Conservation (phyloP, 2,329 filamentous ascomycete species). For the Zalaria obscura region DNA sequence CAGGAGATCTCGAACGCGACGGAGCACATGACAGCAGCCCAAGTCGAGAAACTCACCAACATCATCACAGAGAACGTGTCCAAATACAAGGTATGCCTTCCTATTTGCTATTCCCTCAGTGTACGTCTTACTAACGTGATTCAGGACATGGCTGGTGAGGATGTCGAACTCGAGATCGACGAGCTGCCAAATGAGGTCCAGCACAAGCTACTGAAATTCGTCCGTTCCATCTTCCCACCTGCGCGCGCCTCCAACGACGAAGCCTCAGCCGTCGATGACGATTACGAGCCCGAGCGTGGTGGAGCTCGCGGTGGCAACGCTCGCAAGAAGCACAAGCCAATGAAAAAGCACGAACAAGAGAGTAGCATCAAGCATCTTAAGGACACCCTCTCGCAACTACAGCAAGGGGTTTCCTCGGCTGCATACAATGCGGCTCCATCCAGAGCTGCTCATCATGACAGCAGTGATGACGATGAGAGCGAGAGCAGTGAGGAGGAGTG, state of each 20-base stretch:
- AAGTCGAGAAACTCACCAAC: constrained; percentile 66
- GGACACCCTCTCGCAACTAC: constrained; percentile 34
- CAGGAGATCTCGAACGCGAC: constrained; percentile 57
- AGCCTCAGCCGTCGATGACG: constrained; percentile 30
- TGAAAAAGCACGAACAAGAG: constrained; percentile 60
- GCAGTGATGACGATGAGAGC: constrained; percentile 36
- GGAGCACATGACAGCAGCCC: constrained; percentile 54
- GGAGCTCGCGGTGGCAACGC: constrained; percentile 30
- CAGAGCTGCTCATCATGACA: constrained; percentile 12
- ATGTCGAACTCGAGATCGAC: constrained; percentile 53
- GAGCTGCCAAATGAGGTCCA: constrained; percentile 40
- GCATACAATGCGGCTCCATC: constrained; percentile 1
- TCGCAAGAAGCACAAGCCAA: constrained; percentile 62
- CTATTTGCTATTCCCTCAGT: constrained; percentile 5
- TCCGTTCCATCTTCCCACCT: constrained; percentile 26
- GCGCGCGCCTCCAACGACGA: constrained; percentile 11
- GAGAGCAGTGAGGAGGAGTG: constrained; percentile 37
- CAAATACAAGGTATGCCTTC: constrained; percentile 46
- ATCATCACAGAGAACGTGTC: constrained; percentile 80
- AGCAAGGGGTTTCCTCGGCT: not conserved
- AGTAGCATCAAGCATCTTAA: constrained; percentile 50
- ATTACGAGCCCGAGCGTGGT: constrained; percentile 31
- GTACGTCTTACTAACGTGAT: not conserved
- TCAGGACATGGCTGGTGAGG: constrained; percentile 38
- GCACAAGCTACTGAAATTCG: constrained; percentile 40